Percentiles rank a stretch among this genome's conserved stretches.
Conservation (phyloP, 148 eudicot species). For the Rhododendron williamsianum region DNA sequence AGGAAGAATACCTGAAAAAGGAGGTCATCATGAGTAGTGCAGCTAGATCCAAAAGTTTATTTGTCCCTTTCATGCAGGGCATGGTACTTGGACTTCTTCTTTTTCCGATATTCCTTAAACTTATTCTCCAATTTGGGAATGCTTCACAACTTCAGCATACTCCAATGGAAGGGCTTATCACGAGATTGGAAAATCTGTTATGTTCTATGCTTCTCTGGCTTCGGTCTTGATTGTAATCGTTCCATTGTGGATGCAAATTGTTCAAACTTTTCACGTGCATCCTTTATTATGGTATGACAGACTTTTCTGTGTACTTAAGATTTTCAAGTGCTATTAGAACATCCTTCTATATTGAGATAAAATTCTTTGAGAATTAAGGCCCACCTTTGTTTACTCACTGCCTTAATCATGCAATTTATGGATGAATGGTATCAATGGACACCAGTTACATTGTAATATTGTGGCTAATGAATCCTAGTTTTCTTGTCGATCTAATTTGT, state of each 20-base stretch:
- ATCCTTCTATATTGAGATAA: neutral
- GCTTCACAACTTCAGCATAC: slow-evolving; percentile 21
- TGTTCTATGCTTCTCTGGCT: slow-evolving; percentile 59
- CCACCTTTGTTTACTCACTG: neutral
- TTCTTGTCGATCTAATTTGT: neutral
- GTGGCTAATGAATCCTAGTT: neutral
- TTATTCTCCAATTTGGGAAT: slow-evolving; percentile 31
- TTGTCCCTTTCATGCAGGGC: slow-evolving; percentile 44
- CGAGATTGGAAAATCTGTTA: slow-evolving; percentile 42
- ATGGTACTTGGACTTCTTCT: slow-evolving; percentile 79
- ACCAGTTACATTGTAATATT: neutral
- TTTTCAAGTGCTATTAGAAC: slow-evolving; percentile 29
- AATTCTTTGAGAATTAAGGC: neutral
- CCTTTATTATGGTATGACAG: slow-evolving; percentile 69
- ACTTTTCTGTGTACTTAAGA: slow-evolving; percentile 24
- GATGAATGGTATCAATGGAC: neutral
- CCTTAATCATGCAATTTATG: neutral
- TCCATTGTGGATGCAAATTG: slow-evolving; percentile 80
- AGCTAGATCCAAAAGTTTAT: neutral
- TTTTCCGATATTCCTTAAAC: slow-evolving; percentile 53
- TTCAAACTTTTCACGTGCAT: slow-evolving; percentile 68
- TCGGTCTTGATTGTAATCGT: slow-evolving; percentile 34
- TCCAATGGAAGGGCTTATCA: slow-evolving; percentile 24
- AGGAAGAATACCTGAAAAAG: neutral
- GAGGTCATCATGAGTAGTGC: neutral